Percentiles rank a stretch among this genome's conserved stretches.
Evolutionary conservation across 2,329 filamentous ascomycete genomes (phyloP).

Genomic region (Ceratocystis diversiconidia): DNA sequence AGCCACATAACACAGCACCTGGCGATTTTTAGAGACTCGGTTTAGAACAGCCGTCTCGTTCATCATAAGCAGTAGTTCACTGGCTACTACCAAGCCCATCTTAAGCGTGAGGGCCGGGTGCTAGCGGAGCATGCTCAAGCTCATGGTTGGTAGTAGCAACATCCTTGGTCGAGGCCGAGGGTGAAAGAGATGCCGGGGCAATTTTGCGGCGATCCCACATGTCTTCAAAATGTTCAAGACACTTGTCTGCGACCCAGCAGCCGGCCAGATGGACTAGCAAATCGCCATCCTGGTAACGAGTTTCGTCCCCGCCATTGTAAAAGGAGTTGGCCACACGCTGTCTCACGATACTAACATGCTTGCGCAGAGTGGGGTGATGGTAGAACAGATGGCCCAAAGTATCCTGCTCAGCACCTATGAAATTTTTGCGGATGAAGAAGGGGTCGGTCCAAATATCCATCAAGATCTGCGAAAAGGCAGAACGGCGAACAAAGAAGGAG

Average conservation of each 20-base stretch:
- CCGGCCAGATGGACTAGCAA: conserved; percentile 16
- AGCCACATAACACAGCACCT: too few relatives aligned
- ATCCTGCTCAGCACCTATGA: conserved; percentile 16
- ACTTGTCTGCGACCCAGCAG: conserved; percentile 16
- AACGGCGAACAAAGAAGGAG: conserved; percentile 16
- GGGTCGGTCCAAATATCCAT: conserved; percentile 18
- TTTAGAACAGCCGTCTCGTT: too few relatives aligned
- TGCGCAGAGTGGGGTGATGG: conserved; percentile 17
- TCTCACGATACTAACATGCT: conserved; percentile 16
- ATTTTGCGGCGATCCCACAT: conserved; percentile 17
- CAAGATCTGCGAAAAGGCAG: conserved; percentile 15
- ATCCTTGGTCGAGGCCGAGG: conserved; percentile 1
- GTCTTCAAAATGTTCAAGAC: conserved; percentile 15
- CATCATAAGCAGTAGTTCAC: too few relatives aligned
- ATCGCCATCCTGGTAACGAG: conserved; percentile 15
- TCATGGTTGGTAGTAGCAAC: not conserved
- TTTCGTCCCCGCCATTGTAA: conserved; percentile 15
- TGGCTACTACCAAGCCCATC: too few relatives aligned
- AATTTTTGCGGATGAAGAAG: conserved; percentile 17
- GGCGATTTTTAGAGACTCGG: too few relatives aligned
- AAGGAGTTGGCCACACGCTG: conserved; percentile 17
- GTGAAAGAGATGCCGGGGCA: not conserved
- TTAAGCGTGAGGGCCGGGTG: not conserved
- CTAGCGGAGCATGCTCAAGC: not conserved
- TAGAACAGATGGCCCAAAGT: conserved; percentile 16